phyloP scores from a whole-genome alignment of 1,284 basidiomycete species.

The Malassezia restricta region DNA sequence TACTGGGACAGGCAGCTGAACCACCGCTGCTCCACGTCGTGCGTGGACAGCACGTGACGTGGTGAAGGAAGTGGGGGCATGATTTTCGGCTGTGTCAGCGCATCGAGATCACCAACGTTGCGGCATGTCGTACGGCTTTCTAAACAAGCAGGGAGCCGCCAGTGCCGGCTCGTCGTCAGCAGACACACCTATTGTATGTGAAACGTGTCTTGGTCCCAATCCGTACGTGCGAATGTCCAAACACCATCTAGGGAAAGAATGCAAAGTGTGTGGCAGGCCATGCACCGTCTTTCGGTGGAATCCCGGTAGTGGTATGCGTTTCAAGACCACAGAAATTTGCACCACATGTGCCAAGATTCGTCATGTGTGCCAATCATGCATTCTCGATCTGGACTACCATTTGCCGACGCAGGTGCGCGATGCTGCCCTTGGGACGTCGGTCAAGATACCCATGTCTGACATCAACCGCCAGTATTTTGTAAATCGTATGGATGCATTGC shows the following conservation, averaged over 20 bases:
- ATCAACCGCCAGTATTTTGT: constrained; percentile 89
- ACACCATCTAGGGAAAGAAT: constrained; percentile 87
- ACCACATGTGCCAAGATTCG: constrained; percentile 98
- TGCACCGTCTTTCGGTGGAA: constrained; percentile 99
- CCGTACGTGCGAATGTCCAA: constrained; percentile 58
- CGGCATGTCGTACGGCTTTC: constrained; percentile 21
- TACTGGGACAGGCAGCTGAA: no score
- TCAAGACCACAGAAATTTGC: constrained; percentile 96
- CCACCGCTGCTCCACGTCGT: neutral
- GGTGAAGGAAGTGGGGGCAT: neutral
- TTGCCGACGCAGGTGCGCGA: constrained; percentile 94
- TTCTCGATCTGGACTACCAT: constrained; percentile 84
- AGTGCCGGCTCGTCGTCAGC: constrained; percentile 75
- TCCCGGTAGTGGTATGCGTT: constrained; percentile 76
- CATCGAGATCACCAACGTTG: neutral
- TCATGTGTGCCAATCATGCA: constrained; percentile 95
- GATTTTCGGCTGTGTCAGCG: neutral
- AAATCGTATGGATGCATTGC: constrained; percentile 58
- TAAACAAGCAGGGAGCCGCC: constrained; percentile 24
- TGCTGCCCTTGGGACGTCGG: constrained; percentile 75
- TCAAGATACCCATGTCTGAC: constrained; percentile 81
- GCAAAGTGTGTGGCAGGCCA: constrained; percentile 73
- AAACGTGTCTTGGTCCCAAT: constrained; percentile 49
- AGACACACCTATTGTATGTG: constrained; percentile 67
- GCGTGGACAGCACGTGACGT: neutral